Base-by-base conservation (phyloP, 2,329 filamentous ascomycete species). In the Colletotrichum sidae region DNA sequence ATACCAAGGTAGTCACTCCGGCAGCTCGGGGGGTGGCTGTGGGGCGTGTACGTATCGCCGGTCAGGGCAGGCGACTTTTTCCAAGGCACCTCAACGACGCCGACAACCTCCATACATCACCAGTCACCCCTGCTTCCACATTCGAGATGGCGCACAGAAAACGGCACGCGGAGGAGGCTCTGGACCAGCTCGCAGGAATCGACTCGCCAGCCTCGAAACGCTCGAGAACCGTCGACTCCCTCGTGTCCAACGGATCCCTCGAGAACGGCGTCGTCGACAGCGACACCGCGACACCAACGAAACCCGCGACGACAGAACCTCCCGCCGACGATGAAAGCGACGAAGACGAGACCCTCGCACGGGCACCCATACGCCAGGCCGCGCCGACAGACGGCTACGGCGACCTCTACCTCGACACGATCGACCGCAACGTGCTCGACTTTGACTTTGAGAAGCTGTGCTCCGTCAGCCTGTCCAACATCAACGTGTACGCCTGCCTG, bases 371-470 rank as follows among this genome's bases (percentile, higher is more conserved):
- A 70, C 88, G 93, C 69, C 94, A 97, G 77, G 83, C 84, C 54
- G 92, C 91, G 49, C 94, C 95, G 13, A 88, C 92, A 39, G 92
- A 92, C 76, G 95, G 95, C 68, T 99, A 97, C 81, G 90, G 92
- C 73, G 95, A 99, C 77, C 89, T 99, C 35, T 99, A 99, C 77
- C 92, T 99, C 71, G 96, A 99, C 82, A 98, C 96, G 11, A 96
- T 99, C 79, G 90, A 97, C 78, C 92, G 96, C 73, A 89, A 90
- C 74, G 90, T 97, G 51, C 89, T 98, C 61, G 96, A 99, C 79
- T 98, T 98, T 76, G 96, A 99, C 79, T 99, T 99, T 76, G 96
- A 99, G 77, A 99, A 99, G 83, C 88, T 97, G 11, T 99, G 96
- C 81, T 98, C 95, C 33, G 86, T 99, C 70, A 97, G 93, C 39